A percentile compares a stretch with the other conserved stretches of the same genome.
Evolutionary conservation across 208 protist species (phyloP).

Genomic region (Wallacemonas rigidus): DNA sequence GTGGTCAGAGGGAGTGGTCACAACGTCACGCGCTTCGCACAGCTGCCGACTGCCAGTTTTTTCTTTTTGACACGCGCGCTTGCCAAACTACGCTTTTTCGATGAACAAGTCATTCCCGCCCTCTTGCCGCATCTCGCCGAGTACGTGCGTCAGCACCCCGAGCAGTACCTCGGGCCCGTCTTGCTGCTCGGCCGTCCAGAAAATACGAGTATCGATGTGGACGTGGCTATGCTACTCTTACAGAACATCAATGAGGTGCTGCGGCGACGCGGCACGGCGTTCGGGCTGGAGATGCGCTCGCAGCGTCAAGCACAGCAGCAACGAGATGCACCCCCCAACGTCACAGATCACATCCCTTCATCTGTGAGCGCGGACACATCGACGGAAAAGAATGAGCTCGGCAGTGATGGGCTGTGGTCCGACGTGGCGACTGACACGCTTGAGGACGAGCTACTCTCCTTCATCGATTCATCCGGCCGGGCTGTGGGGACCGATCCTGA

Average conservation of each 20-base stretch:
- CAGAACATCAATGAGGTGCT: constrained; percentile 46
- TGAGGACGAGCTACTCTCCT: not conserved
- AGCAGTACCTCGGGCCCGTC: constrained; percentile 48
- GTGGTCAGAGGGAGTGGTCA: constrained; percentile 18
- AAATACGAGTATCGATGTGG: constrained; percentile 33
- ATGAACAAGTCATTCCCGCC: constrained; percentile 30
- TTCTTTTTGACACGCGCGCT: constrained; percentile 74
- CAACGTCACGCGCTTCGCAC: constrained; percentile 24
- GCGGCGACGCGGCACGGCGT: constrained; percentile 27
- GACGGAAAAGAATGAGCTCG: too few relatives aligned
- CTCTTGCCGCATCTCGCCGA: constrained; percentile 42
- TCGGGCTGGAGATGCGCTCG: constrained; percentile 6
- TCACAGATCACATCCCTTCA: too few relatives aligned
- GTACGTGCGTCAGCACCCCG: constrained; percentile 49
- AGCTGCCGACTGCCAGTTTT: constrained; percentile 35
- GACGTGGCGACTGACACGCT: not conserved
- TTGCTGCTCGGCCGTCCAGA: constrained; percentile 59
- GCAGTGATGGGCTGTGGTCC: too few relatives aligned
- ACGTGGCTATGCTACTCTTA: constrained; percentile 44
- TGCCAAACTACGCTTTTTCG: constrained; percentile 55
- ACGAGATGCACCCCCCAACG: not conserved
- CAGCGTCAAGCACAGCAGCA: constrained; percentile 8
- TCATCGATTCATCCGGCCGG: too few relatives aligned
- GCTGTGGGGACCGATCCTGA: too few relatives aligned
- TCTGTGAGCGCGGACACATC: too few relatives aligned